A percentile compares a stretch with the other conserved stretches of the same genome.
phyloP scores from a whole-genome alignment of 1,139 yeast species.

The Ogataea hybrid region DNA sequence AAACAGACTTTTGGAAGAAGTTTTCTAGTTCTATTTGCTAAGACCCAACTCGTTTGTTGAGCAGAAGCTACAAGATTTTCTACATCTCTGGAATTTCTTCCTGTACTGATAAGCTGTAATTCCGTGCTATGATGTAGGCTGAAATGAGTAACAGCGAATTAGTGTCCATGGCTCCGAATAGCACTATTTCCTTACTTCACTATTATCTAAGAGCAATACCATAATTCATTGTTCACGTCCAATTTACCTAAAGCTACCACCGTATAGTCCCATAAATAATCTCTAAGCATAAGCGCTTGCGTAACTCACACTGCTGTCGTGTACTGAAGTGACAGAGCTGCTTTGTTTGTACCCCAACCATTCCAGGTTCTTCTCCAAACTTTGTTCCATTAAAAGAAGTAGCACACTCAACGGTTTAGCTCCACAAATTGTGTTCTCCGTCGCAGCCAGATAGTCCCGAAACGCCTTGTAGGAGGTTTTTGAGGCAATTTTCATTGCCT shows the following conservation, averaged over 20 bases:
- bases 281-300: conserved; percentile 72
- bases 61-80: too few relatives aligned
- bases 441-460: conserved; percentile 59
- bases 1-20: too few relatives aligned
- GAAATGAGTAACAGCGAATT: too few relatives aligned
- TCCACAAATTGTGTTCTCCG: conserved; percentile 94
- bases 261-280: background rate
- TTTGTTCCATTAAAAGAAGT: conserved; percentile 47
- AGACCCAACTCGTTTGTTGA: too few relatives aligned
- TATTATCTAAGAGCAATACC: too few relatives aligned
- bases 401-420: conserved; percentile 75
- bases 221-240: background rate
- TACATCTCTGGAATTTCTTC: too few relatives aligned
- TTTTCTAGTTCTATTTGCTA: too few relatives aligned
- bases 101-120: too few relatives aligned
- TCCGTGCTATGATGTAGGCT: too few relatives aligned
- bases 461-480: conserved; percentile 54
- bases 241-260: background rate
- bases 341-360: conserved; percentile 91
- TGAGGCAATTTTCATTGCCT: conserved; percentile 66
- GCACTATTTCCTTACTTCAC: too few relatives aligned
- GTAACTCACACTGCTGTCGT: conserved; percentile 85
- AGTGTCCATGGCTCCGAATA: too few relatives aligned
- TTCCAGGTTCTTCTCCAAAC: conserved; percentile 38
- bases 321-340: conserved; percentile 43